Base-by-base conservation (phyloP, 2,329 filamentous ascomycete species). In the Ascochyta fabae region DNA sequence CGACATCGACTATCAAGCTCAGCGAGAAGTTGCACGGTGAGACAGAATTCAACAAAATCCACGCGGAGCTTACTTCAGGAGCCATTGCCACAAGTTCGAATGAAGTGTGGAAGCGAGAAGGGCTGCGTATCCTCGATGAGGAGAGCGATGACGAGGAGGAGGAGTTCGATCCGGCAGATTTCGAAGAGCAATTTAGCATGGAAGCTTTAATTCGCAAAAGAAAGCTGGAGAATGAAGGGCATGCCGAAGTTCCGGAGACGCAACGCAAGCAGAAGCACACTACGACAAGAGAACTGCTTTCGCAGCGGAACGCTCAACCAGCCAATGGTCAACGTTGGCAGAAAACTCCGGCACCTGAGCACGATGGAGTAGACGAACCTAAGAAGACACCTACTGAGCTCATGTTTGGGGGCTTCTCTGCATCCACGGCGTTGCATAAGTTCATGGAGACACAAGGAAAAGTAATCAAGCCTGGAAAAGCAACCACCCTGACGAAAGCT, bases 371-470 rank as follows among this genome's bases (percentile, higher is more conserved):
- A 13, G 12, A 52, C 3, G 7, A 9, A 4, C 39, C 22, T 15
- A 50, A 44, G 8, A 50, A 61, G 5, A 5, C 13, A 12, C 56
- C 62, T 3, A 61, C 35, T 34, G 64, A 60, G 33, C 63, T 74
- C 3, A 72, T 75, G 65, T 72, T 74, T 48, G 73, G 69, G 15
- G 67, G 70, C 1, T 79, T 80, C 62, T 79, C 78, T 59, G 76
- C 75, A 24, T 72, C 63, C 10, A 72, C 70, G 8, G 79, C 80
- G 3, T 64, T 86, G 27, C 74, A 79, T 5, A 80, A 77, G 26
- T 86, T 84, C 60, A 81, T 86, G 75, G 74, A 79, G 45, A 70
- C 81, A 7, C 78, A 80, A 49, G 78, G 80, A 23, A 70, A 65
- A 54, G 42, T 45, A 4, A 31, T 53, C 12, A 40, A 58, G 3